These are phyloP conservation scores for Zymoseptoria passerinii DNA, from an alignment of 2,329 filamentous ascomycete species.

Conservation along the genomic window DNA sequence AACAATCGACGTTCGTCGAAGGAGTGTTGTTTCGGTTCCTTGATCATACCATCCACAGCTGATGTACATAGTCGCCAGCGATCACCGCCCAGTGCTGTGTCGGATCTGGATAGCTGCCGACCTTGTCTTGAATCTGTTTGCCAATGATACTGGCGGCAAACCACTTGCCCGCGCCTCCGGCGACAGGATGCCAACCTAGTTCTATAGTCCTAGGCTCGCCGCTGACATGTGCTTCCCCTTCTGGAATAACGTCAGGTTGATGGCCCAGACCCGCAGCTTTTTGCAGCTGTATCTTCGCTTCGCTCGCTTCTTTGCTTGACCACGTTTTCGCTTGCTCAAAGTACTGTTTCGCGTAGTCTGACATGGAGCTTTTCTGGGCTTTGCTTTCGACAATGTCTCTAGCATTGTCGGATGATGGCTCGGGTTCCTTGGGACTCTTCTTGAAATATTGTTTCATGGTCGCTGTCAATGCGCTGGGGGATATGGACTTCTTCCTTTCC, in stretches of 20 bases:
- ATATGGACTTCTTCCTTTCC: neutral
- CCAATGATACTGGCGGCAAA: conserved; percentile 13
- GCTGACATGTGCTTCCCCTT: conserved; percentile 10
- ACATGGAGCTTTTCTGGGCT: conserved; percentile 6
- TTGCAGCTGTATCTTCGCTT: conserved; percentile 8
- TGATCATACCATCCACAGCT: conserved; percentile 14
- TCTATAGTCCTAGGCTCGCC: conserved; percentile 9
- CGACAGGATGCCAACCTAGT: conserved; percentile 13
- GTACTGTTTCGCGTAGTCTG: conserved; percentile 7
- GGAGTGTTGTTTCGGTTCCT: neutral
- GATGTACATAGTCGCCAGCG: conserved; percentile 14
- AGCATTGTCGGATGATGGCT: neutral
- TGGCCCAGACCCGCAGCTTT: conserved; percentile 9
- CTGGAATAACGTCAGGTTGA: conserved; percentile 8
- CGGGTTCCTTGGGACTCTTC: neutral
- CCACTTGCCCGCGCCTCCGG: conserved; percentile 9
- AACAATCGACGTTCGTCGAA: neutral
- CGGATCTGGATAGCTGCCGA: conserved; percentile 15
- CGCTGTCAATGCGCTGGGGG: neutral
- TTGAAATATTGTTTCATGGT: neutral
- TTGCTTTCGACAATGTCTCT: conserved; percentile 1
- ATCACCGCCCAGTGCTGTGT: conserved; percentile 17
- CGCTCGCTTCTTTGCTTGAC: conserved; percentile 9
- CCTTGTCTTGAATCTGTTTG: conserved; percentile 8
- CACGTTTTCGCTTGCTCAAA: conserved; percentile 10